These are phyloP conservation scores for Colletotrichum tamarilloi DNA, from an alignment of 2,329 filamentous ascomycete genomes.

Conservation along the genomic window DNA sequence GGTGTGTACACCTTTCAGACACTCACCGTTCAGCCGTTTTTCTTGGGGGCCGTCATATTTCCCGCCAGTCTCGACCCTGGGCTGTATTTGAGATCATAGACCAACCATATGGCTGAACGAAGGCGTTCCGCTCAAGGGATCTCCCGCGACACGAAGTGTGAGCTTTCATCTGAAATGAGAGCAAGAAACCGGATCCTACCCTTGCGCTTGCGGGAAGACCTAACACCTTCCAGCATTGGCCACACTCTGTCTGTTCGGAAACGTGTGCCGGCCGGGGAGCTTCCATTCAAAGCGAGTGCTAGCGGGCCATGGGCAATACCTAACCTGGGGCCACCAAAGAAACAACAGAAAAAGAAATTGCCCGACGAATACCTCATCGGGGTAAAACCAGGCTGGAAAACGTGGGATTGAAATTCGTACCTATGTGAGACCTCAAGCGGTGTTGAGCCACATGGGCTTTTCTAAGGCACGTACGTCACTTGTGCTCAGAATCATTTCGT, in stretches of 20 bases:
- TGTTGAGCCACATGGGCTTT: constrained; percentile 20
- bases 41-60: background rate
- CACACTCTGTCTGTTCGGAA: background rate
- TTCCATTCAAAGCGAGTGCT: constrained; percentile 26
- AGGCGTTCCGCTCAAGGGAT: constrained; percentile 11
- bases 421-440: constrained; percentile 20
- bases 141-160: constrained; percentile 20
- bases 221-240: background rate
- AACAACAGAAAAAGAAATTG: background rate
- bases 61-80: background rate
- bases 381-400: constrained; percentile 4
- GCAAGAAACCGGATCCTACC: constrained; percentile 9
- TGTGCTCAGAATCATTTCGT: constrained; percentile 7
- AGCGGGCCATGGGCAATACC: constrained; percentile 12
- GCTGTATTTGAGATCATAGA: constrained; percentile 19
- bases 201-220: background rate
- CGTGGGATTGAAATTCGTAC: constrained; percentile 16
- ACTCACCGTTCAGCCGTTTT: background rate
- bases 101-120: constrained; percentile 7
- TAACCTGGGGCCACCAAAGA: background rate
- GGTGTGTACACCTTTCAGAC: background rate
- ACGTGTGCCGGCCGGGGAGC: constrained; percentile 3
- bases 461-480: constrained; percentile 31
- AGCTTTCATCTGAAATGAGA: background rate
- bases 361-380: constrained; percentile 12